Percentiles rank a stretch among this genome's conserved stretches.
Evolutionary conservation across 2,329 filamentous ascomycete species (phyloP).

Genomic region (Trichoderma simmonsii): DNA sequence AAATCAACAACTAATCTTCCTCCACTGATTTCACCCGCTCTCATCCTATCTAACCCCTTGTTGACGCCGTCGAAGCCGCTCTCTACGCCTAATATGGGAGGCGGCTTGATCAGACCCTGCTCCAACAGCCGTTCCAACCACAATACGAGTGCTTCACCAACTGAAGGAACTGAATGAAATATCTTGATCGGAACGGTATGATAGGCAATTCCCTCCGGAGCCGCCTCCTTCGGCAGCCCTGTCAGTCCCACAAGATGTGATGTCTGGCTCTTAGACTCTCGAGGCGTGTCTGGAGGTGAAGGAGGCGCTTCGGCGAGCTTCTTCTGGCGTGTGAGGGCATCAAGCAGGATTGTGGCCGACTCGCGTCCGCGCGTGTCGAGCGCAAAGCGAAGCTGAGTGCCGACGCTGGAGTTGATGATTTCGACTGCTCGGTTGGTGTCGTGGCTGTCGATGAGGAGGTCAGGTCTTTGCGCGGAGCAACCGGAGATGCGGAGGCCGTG

Average conservation of each 20-base stretch:
- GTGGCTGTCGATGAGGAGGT: constrained; percentile 64
- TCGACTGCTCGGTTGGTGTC: constrained; percentile 62
- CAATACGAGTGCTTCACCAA: constrained; percentile 59
- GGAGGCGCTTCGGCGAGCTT: constrained; percentile 26
- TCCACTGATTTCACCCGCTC: constrained; percentile 63
- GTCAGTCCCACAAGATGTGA: constrained; percentile 66
- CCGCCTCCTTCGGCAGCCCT: constrained; percentile 59
- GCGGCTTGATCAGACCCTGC: constrained; percentile 51
- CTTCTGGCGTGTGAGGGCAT: constrained; percentile 42
- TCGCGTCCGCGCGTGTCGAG: constrained; percentile 67
- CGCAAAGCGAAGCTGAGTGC: constrained; percentile 59
- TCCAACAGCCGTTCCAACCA: constrained; percentile 68
- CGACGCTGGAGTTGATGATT: constrained; percentile 59
- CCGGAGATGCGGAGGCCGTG: constrained; percentile 59
- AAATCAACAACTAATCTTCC: constrained; percentile 62
- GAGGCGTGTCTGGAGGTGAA: constrained; percentile 40
- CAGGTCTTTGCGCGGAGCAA: constrained; percentile 44
- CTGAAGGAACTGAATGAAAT: constrained; percentile 63
- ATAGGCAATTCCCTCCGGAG: constrained; percentile 45
- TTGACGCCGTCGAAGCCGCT: constrained; percentile 67
- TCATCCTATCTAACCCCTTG: constrained; percentile 61
- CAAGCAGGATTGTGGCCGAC: constrained; percentile 56
- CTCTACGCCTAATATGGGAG: constrained; percentile 63
- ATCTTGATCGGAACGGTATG: constrained; percentile 73
- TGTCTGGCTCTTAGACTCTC: constrained; percentile 22